phyloP scores from a whole-genome alignment of 306 rosid species.

The Sicyos edulis region DNA sequence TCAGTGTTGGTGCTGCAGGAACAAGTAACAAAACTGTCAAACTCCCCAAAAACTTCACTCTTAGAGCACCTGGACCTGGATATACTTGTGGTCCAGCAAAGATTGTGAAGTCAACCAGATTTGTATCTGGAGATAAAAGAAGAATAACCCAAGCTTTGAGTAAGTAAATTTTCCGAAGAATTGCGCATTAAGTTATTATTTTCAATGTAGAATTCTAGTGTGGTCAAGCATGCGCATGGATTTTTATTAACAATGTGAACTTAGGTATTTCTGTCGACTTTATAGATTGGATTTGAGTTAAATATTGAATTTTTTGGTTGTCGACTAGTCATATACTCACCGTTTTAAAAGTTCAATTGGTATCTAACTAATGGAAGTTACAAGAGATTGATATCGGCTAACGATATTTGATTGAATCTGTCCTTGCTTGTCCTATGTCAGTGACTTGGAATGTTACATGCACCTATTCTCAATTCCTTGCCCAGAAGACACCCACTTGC shows the following conservation, averaged over 20 bases:
- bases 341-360: no score
- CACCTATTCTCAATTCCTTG: slow-evolving; percentile 90
- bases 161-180: slow-evolving; percentile 38
- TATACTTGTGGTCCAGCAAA: slow-evolving; percentile 83
- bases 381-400: no score
- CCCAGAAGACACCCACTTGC: slow-evolving; percentile 95
- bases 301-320: no score
- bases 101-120: slow-evolving; percentile 54
- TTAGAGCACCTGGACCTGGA: slow-evolving; percentile 82
- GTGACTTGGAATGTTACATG: slow-evolving; percentile 99
- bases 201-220: slow-evolving; percentile 2
- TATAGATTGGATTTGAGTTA: no score
- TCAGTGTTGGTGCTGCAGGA: slow-evolving; percentile 94
- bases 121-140: slow-evolving; percentile 59
- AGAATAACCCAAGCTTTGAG: slow-evolving; percentile 85
- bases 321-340: no score
- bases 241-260: neutral
- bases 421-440: slow-evolving; percentile 34
- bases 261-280: no score
- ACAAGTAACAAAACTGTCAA: slow-evolving; percentile 80
- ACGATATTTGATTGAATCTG: no score
- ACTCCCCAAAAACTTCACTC: slow-evolving; percentile 70
- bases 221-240: neutral
- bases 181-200: neutral
- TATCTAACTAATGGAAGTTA: no score